Conservation (phyloP, 306 rosid genomes). For the Prunus mira region DNA sequence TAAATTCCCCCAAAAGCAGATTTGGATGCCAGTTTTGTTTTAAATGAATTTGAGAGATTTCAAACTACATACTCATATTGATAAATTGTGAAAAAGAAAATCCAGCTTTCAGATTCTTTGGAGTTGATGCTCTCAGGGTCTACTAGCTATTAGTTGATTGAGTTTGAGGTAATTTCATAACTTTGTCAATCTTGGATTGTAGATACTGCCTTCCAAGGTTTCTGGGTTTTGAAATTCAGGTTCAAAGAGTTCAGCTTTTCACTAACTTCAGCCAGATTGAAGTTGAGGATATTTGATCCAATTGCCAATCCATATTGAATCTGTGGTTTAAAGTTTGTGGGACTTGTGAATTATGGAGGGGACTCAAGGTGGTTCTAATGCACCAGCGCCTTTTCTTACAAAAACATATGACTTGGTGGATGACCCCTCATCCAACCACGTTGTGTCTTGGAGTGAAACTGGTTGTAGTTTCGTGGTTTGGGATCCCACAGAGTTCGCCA, state of each 20-base stretch:
- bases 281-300: neutral
- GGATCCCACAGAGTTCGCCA: conserved; percentile 37
- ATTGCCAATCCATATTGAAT: neutral
- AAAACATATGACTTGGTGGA: conserved; percentile 43
- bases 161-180: neutral
- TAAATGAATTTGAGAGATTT: neutral
- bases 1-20: neutral
- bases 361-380: conserved; percentile 30
- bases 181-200: neutral
- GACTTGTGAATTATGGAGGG: conserved; percentile 22
- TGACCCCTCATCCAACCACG: conserved; percentile 22
- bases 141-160: neutral
- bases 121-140: neutral
- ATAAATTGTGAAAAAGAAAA: neutral
- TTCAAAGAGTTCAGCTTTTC: neutral
- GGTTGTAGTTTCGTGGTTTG: conserved; percentile 43
- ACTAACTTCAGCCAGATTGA: neutral
- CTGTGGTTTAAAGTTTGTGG: conserved; percentile 6
- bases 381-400: conserved; percentile 41
- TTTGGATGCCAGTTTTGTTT: neutral
- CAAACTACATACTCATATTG: too few relatives aligned
- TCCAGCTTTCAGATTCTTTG: conserved; percentile 1
- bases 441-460: conserved; percentile 35
- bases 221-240: neutral
- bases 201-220: neutral